phyloP scores from a whole-genome alignment of 148 eudicot genomes.

The Rhododendron ferrugineum region DNA sequence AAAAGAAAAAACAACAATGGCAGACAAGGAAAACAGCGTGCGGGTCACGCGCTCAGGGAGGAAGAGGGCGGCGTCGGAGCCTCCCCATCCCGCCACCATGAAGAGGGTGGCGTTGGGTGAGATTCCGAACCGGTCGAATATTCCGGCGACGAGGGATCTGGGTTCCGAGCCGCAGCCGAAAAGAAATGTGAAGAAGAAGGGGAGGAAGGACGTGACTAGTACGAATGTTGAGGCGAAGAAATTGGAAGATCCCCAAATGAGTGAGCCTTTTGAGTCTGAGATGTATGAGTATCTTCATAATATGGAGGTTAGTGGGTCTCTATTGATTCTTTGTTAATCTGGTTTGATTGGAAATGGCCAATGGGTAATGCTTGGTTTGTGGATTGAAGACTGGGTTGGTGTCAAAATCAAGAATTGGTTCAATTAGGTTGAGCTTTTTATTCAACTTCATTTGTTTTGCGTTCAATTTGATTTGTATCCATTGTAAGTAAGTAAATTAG shows the following conservation, averaged over 20 bases:
- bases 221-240: conserved; percentile 21
- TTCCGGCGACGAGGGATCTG: conserved; percentile 6
- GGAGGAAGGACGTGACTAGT: conserved; percentile 7
- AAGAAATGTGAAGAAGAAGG: conserved; percentile 19
- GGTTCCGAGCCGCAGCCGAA: conserved; percentile 13
- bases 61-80: conserved; percentile 33
- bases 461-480: not conserved
- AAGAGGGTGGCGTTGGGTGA: conserved; percentile 75
- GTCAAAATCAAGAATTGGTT: not conserved
- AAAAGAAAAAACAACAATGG: conserved; percentile 25
- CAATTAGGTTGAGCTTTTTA: not conserved
- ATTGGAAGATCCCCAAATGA: conserved; percentile 65
- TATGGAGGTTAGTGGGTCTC: conserved; percentile 60
- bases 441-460: not conserved
- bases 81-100: conserved; percentile 19
- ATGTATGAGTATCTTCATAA: conserved; percentile 63
- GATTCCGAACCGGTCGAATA: conserved; percentile 25
- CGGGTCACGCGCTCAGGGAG: conserved; percentile 57
- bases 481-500: not conserved
- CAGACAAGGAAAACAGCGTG: conserved; percentile 55
- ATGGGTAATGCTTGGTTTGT: not conserved
- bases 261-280: conserved; percentile 50
- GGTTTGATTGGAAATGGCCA: conserved; percentile 1
- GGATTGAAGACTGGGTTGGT: not conserved
- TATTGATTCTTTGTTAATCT: not conserved